A percentile compares a stretch with the other conserved stretches of the same genome.
These are phyloP conservation scores for Scedosporium dehoogii DNA, from an alignment of 2,329 filamentous ascomycete species.

Conservation along the genomic window DNA sequence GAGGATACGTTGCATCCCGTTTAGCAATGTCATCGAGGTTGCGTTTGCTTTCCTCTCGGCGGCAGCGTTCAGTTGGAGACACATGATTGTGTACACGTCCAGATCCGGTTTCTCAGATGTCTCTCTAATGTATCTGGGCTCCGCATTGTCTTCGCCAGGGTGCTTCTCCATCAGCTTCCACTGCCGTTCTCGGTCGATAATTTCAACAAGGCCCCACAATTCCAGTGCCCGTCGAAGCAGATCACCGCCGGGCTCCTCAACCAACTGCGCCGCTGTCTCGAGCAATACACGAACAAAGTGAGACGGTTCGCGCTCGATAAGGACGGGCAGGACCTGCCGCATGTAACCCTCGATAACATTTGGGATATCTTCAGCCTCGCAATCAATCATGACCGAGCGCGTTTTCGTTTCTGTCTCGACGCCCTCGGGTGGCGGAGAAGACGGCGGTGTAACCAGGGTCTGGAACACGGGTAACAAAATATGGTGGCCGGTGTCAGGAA, in stretches of 20 bases:
- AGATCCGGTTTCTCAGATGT: conserved; percentile 36
- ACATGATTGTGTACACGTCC: conserved; percentile 51
- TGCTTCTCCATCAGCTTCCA: conserved; percentile 47
- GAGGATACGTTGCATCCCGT: conserved; percentile 49
- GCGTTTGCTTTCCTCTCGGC: conserved; percentile 53
- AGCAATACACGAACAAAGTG: conserved; percentile 50
- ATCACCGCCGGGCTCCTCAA: conserved; percentile 36
- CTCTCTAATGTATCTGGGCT: conserved; percentile 39
- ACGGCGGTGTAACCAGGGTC: not conserved
- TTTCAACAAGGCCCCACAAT: conserved; percentile 55
- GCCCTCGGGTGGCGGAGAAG: conserved; percentile 16
- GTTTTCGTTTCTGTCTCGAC: conserved; percentile 29
- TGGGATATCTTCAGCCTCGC: conserved; percentile 50
- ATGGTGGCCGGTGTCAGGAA: conserved; percentile 35
- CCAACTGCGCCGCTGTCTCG: conserved; percentile 38
- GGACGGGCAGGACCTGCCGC: conserved; percentile 44
- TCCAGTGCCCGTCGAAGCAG: conserved; percentile 49
- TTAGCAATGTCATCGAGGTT: conserved; percentile 48
- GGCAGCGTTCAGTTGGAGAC: conserved; percentile 54
- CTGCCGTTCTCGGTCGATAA: conserved; percentile 53
- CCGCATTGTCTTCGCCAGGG: conserved; percentile 24
- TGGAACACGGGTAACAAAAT: conserved; percentile 9
- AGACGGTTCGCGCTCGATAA: conserved; percentile 50
- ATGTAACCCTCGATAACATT: conserved; percentile 51
- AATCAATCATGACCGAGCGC: conserved; percentile 46